Percentiles rank a stretch among this genome's conserved stretches.
These are phyloP conservation scores for Apium graveolens DNA, from an alignment of 129 eudicot genomes.

Conservation along the genomic window DNA sequence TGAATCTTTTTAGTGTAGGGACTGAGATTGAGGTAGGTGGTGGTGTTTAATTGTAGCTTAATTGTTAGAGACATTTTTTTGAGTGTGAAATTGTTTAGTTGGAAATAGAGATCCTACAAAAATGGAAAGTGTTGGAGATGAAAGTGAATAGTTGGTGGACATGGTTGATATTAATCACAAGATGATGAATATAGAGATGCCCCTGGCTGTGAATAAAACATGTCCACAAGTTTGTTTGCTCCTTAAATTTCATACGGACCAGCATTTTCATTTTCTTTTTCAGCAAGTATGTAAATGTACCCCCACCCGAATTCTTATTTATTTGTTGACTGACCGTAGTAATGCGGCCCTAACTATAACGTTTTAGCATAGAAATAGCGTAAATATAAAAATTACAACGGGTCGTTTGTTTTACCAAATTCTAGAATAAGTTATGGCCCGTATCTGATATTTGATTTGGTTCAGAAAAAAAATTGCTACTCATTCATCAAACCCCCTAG, in stretches of 20 bases:
- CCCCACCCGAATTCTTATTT: no score
- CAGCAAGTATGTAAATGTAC: no score
- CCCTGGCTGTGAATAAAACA: constrained; percentile 19
- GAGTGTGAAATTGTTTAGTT: neutral
- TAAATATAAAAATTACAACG: no score
- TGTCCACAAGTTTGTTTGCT: constrained; percentile 46
- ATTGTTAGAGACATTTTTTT: constrained; percentile 58
- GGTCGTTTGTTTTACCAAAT: no score
- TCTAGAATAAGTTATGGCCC: no score
- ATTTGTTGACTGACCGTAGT: no score
- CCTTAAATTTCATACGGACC: neutral
- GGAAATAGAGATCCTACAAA: constrained; percentile 9
- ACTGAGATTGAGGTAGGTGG: constrained; percentile 26
- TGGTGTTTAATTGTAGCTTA: constrained; percentile 45
- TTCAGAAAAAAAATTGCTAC: no score
- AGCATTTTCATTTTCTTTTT: neutral
- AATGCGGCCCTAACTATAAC: no score
- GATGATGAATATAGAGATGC: constrained; percentile 19
- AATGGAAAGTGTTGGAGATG: constrained; percentile 14
- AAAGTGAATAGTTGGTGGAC: constrained; percentile 12
- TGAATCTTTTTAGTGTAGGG: constrained; percentile 20
- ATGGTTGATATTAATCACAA: constrained; percentile 13
- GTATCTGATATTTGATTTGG: no score
- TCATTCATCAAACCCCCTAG: no score
- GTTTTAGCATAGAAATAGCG: no score